A percentile compares a stretch with the other conserved stretches of the same genome.
phyloP scores from a whole-genome alignment of 225 moss, liverwort and hornwort genomes.

The Asterella californica region DNA sequence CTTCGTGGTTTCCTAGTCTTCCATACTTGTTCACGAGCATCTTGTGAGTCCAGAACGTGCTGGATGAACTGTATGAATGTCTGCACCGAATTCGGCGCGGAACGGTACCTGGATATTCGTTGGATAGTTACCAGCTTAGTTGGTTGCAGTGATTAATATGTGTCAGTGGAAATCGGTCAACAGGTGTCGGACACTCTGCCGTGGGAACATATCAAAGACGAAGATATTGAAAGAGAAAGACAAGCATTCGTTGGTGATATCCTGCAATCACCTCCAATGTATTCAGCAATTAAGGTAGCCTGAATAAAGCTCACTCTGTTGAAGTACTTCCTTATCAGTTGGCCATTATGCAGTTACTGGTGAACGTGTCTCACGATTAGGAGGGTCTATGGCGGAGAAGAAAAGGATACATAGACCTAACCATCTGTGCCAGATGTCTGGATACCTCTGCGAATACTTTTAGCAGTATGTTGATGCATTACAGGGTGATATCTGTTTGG shows the following conservation, averaged over 20 bases:
- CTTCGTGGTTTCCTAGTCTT: neutral
- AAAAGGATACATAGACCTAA: too few species aligned
- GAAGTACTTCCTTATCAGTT: neutral
- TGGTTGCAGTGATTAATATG: neutral
- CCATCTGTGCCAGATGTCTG: too few species aligned
- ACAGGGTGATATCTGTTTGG: too few species aligned
- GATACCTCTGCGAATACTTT: too few species aligned
- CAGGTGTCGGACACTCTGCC: constrained; percentile 71
- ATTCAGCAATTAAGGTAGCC: constrained; percentile 51
- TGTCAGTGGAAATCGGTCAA: neutral
- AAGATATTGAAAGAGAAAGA: constrained; percentile 38
- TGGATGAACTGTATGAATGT: neutral
- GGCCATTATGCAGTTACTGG: too few species aligned
- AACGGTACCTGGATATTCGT: neutral
- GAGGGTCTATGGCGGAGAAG: too few species aligned
- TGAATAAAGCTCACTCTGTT: neutral
- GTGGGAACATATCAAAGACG: constrained; percentile 82
- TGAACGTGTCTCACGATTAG: too few species aligned
- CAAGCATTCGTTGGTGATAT: constrained; percentile 48
- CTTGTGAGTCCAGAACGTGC: neutral
- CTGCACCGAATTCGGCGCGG: too few species aligned
- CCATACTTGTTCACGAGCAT: neutral
- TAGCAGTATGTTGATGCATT: too few species aligned
- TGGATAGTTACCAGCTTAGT: neutral
- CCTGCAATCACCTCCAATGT: constrained; percentile 50